Evolutionary conservation across 139 green algal genomes (phyloP).

Genomic region (Coccomyxa sp.): DNA sequence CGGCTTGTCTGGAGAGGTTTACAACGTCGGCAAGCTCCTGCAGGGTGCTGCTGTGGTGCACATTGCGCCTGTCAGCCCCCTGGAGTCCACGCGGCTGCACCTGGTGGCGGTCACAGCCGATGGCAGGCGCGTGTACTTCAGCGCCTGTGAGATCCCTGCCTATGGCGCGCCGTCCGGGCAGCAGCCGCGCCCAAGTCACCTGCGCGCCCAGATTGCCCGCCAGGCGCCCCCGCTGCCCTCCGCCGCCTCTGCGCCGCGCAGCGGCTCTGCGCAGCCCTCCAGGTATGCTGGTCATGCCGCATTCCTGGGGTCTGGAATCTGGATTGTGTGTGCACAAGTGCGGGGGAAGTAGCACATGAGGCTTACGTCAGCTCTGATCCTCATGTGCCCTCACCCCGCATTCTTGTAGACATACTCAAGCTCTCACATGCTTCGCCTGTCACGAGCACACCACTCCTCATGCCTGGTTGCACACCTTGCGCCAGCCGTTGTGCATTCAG

Average conservation of each 20-base stretch:
- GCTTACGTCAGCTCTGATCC: too few relatives aligned
- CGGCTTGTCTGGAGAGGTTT: too few relatives aligned
- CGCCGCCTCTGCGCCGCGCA: neutral
- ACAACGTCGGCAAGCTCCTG: conserved; percentile 15
- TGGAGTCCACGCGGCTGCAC: conserved; percentile 49
- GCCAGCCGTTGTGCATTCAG: too few relatives aligned
- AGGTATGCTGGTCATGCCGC: conserved; percentile 28
- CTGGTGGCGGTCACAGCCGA: conserved; percentile 83
- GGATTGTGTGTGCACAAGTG: too few relatives aligned
- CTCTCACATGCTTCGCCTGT: too few relatives aligned
- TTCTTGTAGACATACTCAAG: too few relatives aligned
- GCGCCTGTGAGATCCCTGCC: neutral
- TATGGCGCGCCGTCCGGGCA: neutral
- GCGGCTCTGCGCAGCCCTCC: neutral
- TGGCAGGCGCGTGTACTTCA: conserved; percentile 72
- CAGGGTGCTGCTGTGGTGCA: conserved; percentile 61
- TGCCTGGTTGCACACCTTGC: too few relatives aligned
- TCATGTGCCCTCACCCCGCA: too few relatives aligned
- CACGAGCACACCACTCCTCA: too few relatives aligned
- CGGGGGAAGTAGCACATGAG: too few relatives aligned
- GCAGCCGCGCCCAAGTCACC: conserved; percentile 39
- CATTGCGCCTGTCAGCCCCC: conserved; percentile 58
- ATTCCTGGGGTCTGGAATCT: too few relatives aligned
- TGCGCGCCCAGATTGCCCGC: conserved; percentile 53
- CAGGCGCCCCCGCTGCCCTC: conserved; percentile 30